Evolutionary conservation across 106 monocot genomes (phyloP).

Genomic region (Posidonia australis): DNA sequence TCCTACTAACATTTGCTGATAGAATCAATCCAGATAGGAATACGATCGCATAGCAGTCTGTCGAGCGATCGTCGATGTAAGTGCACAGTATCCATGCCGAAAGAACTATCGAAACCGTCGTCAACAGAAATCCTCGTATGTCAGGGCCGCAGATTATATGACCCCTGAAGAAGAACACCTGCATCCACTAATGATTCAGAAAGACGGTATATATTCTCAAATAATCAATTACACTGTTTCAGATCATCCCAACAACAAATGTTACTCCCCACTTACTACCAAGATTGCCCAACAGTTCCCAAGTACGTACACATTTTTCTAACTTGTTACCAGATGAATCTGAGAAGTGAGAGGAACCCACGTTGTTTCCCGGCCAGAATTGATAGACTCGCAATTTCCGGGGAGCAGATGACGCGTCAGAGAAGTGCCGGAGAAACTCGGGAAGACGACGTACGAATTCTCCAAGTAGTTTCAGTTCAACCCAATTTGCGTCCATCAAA

Average conservation of each 20-base stretch:
- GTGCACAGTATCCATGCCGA: conserved; percentile 6
- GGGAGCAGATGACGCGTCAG: neutral
- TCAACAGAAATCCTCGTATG: conserved; percentile 4
- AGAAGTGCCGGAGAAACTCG: neutral
- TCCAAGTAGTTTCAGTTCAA: no score
- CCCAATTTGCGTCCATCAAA: no score
- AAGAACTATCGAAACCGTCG: conserved; percentile 2
- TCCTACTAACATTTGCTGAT: neutral
- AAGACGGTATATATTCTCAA: no score
- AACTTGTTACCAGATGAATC: no score
- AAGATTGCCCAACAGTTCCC: neutral
- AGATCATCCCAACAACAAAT: no score
- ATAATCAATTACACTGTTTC: no score
- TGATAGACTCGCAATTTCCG: neutral
- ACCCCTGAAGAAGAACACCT: conserved; percentile 10
- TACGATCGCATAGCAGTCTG: neutral
- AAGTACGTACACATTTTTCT: neutral
- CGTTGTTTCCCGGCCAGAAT: conserved; percentile 8
- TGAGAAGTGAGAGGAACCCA: neutral
- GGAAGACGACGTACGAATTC: neutral
- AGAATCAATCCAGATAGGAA: conserved; percentile 1
- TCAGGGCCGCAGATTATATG: conserved; percentile 10
- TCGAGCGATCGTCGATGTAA: neutral
- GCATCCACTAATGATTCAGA: neutral
- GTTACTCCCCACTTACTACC: no score